A percentile compares a stretch with the other conserved stretches of the same genome.
phyloP scores from a whole-genome alignment of 2,329 filamentous ascomycete genomes.

The Fonsecaea monophora region DNA sequence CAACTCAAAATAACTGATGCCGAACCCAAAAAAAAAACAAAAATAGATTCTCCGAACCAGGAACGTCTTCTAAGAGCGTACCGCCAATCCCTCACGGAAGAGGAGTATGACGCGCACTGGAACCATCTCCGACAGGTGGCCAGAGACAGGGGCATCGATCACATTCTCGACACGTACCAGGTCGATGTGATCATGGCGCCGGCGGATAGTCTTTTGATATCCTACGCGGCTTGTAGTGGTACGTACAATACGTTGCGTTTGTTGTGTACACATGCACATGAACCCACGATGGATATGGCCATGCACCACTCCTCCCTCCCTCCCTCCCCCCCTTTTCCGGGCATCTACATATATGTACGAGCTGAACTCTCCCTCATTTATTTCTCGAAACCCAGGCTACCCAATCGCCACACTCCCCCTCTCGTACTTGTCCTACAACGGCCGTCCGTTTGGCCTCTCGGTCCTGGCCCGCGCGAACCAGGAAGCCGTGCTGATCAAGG shows the following conservation, averaged over 20 bases:
- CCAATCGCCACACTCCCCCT: slow-evolving; percentile 33
- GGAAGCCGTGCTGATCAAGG: slow-evolving; percentile 25
- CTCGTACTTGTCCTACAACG: slow-evolving; percentile 30
- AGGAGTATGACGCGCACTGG: neutral
- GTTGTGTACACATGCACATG: too few species aligned
- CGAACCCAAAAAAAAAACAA: neutral
- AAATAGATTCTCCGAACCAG: slow-evolving; percentile 2
- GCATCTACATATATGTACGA: too few species aligned
- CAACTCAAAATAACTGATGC: too few species aligned
- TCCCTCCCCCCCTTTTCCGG: too few species aligned
- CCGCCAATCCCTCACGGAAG: neutral
- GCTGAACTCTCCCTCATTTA: too few species aligned
- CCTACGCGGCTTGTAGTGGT: slow-evolving; percentile 1
- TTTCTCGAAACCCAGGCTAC: slow-evolving; percentile 21
- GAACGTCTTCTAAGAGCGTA: neutral
- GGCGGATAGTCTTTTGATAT: slow-evolving; percentile 8
- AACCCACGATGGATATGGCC: too few species aligned
- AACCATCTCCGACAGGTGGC: neutral
- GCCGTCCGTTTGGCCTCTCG: slow-evolving; percentile 33
- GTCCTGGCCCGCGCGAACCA: slow-evolving; percentile 19
- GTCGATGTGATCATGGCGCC: slow-evolving; percentile 10
- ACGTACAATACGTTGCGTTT: too few species aligned
- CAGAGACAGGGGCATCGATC: neutral
- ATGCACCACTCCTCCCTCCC: too few species aligned
- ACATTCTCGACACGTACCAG: neutral